Base-by-base conservation (phyloP, 208 protist species). In the Trypanosoma boissoni region DNA sequence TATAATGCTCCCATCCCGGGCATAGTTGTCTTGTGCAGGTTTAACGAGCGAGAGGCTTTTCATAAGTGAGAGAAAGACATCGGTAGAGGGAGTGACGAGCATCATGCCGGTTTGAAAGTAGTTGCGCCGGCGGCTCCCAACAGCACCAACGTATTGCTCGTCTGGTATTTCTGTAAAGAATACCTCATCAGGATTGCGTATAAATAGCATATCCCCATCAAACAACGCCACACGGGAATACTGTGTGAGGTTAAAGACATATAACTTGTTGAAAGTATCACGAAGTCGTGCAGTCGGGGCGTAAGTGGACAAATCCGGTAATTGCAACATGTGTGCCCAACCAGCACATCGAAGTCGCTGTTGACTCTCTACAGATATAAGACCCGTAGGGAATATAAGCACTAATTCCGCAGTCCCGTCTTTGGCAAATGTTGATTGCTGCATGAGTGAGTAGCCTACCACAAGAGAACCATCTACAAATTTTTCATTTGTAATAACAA, bases 101-200 rank as follows among this genome's bases (percentile, higher is more conserved):
- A 66, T 66, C 48, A 66, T 58, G 9, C 60, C 49, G 3, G 60
- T 66, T 20, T 66, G 60, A 48, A 66, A 66, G 31, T 66, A 66
- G 3, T 27, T 18, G 14, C 4, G 12, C 8, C n/a, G 24, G 24
- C 27, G 18, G 32, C 41, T 66, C 18, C 60, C 60, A 49, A 66
- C 45, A 58, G 49, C 60, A 9, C 60, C 60, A 23, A 66, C 29
- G 34, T 58, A 29, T 29, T 45, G 3, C 27, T 58, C 49, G 29
- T 52, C 29, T 14, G 46, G 34, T 20, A 66, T 27, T 20, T 39
- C n/a, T 8, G 60, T 58, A 26, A 49, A 31, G 36, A 66, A 66
- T 2, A 66, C 32, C 14, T 14, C 41, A 31, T 66, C 60, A n/a
- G 49, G 60, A 45, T 36, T 66, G 14, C 48, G 27, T 7, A 66